Base-by-base conservation (phyloP, 768 basidiomycete species). In the Tylopilus intermedius region DNA sequence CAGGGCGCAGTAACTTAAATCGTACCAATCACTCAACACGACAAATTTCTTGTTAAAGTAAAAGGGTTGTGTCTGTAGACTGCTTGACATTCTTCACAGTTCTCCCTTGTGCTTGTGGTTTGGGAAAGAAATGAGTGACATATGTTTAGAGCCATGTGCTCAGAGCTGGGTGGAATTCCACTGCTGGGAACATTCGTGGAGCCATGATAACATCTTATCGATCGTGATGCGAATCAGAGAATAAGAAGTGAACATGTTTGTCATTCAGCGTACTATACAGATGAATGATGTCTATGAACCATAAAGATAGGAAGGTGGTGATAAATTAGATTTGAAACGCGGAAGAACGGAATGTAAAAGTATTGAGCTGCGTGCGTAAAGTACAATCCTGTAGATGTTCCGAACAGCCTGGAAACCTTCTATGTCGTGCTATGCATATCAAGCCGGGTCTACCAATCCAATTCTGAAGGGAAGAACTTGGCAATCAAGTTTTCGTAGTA, bases 21-120 rank as follows among this genome's bases (percentile, higher is more conserved):
- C 85, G 50, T 65, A 93, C 92, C 94, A 97, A 67, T 97, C 94
- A 49, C 90, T 90, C 42, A 95, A 74, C 10, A 88, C 88, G 18
- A 95, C 83, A 55, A 93, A 94, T 63, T 80, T 80, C 71, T 91
- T 90, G 72, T 88, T 83, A 71, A 67, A 62, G 40, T 62, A 42
- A 47, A 67, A 64, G 13, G 65, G 57, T 18, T 65, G 64, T 24
- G 52, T 41, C 35, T 52, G 54, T 14, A 10, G 21, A 32, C 40
- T 33, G n/a, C 22, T 21, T 15, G 58, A 44, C 64, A 63, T 63
- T 5, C 35, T 60, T 35, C 10, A 24, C 45, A 22, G 40, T 38
- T 26, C 41, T 41, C 29, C 29, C 29, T 30, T 7, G 30, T 14
- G 33, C 4, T n/a, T 52, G 32, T 32, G 29, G 13, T 22, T 22